Evolutionary conservation across 208 protist genomes (phyloP).

Genomic region (Lotmaria passim): DNA sequence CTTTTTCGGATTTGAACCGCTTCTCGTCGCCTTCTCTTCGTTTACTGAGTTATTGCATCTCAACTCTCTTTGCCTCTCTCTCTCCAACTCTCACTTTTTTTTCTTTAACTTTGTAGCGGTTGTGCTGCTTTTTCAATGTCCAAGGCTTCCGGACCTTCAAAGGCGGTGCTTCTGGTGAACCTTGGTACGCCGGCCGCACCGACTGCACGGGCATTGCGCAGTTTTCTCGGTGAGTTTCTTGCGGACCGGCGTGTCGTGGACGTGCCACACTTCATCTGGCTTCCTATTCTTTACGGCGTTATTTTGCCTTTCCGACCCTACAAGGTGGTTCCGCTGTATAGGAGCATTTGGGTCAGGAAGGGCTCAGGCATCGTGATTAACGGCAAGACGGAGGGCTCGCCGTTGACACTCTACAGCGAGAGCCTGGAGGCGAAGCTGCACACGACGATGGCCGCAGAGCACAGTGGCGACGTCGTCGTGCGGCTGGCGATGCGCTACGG

Average conservation of each 20-base stretch:
- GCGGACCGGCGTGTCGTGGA: slow-evolving; percentile 51
- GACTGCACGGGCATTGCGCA: slow-evolving; percentile 22
- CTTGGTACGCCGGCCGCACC: slow-evolving; percentile 34
- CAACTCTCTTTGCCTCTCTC: not conserved
- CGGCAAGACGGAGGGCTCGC: slow-evolving; percentile 22
- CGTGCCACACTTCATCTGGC: slow-evolving; percentile 46
- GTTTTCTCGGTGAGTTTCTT: slow-evolving; percentile 43
- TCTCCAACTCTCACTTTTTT: not conserved
- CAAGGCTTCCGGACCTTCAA: not conserved
- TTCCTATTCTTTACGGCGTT: slow-evolving; percentile 55
- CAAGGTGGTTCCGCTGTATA: slow-evolving; percentile 33
- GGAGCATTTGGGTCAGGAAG: slow-evolving; percentile 39
- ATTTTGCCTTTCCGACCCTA: slow-evolving; percentile 49
- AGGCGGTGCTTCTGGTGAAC: slow-evolving; percentile 52
- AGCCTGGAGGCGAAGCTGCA: slow-evolving; percentile 11
- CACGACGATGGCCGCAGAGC: not conserved
- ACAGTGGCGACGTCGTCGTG: slow-evolving; percentile 23
- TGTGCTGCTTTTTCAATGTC: not conserved
- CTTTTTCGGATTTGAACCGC: no score
- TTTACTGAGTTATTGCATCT: no score
- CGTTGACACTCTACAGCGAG: slow-evolving; percentile 18
- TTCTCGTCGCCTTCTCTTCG: no score
- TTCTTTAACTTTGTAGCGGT: not conserved
- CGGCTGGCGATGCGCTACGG: slow-evolving; percentile 43
- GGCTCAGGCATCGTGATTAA: slow-evolving; percentile 17